Base-by-base conservation (phyloP, 768 basidiomycete species). In the Trametopsis cervina region DNA sequence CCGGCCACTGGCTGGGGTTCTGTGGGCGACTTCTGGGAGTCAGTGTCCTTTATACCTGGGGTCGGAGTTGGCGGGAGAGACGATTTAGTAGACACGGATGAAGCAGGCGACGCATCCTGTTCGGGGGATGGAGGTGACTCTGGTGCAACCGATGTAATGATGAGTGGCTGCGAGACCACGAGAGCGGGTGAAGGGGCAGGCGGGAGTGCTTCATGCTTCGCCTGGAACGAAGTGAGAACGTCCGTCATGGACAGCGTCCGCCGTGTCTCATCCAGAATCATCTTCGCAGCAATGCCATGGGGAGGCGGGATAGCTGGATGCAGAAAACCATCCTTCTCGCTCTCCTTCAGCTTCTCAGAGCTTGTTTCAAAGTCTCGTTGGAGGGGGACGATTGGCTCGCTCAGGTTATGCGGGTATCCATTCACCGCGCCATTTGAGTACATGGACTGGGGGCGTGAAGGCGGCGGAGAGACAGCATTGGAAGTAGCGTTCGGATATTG, bases 241-340 rank as follows among this genome's bases (percentile, higher is more conserved):
- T 55, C 54, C 35, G 58, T 50, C 60, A 59, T 59, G 3, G 60
- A 59, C 11, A 56, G 52, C 7, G 60, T 54, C 42, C 55, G 51
- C 23, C 50, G 23, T n/a, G 23, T 23, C 18, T 46, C 37, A 20
- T 46, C 44, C n/a, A 51, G 10, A 38, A 46, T 26, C 4, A 40
- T 24, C 27, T 26, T 24, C 26, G 17, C 2, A 25, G 49, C 9
- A 39, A 10, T 24, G 12, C 36, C 25, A 42, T n/a, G 24, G 38
- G 4, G 40, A 44, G 5, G 40, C 42, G 24, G 50, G 47, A 22
- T 47, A 54, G 29, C 15, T 7, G 29, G 15, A n/a, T n/a, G n/a
- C 29, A 33, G 15, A 15, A 7, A 33, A 15, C 29, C 39, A 35
- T 54, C 44, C 20, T 44, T 37, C 13, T 18, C 36, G n/a, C 20